Evolutionary conservation across 371 early-diverging fungal species (phyloP).

Genomic region (Phascolomyces articulosus): DNA sequence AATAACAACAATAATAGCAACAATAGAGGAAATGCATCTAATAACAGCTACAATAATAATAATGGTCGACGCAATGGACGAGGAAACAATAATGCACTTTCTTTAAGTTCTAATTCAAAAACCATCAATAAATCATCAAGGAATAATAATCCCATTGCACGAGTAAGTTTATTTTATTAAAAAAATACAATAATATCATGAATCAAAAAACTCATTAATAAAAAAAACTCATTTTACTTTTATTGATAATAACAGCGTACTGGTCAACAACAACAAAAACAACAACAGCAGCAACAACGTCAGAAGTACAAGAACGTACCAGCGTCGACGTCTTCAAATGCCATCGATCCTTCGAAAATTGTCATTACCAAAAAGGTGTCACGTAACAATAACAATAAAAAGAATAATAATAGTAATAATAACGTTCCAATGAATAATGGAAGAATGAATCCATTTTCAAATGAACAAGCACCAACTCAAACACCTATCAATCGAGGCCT

Average conservation of each 20-base stretch:
- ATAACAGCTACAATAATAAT: background rate
- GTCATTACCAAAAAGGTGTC: slow-evolving; percentile 21
- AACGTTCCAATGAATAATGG: background rate
- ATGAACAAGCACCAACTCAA: too few species aligned
- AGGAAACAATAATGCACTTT: background rate
- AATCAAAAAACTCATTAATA: background rate
- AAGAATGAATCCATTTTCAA: background rate
- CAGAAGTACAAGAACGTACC: background rate
- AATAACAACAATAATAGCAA: too few species aligned
- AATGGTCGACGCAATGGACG: slow-evolving; percentile 1
- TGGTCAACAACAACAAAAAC: background rate
- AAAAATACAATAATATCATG: background rate
- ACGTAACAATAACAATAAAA: background rate
- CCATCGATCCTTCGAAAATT: slow-evolving; percentile 18
- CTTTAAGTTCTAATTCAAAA: background rate
- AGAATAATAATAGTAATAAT: background rate
- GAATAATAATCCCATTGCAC: background rate
- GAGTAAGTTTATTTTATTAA: background rate
- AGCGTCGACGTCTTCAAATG: background rate
- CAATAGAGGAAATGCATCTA: too few species aligned
- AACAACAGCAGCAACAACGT: slow-evolving; percentile 1
- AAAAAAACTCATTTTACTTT: background rate
- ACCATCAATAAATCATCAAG: background rate
- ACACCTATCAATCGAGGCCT: background rate
- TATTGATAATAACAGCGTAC: background rate